These are phyloP conservation scores for Clarkia xantiana DNA, from an alignment of 345 rosid species.

Conservation along the genomic window DNA sequence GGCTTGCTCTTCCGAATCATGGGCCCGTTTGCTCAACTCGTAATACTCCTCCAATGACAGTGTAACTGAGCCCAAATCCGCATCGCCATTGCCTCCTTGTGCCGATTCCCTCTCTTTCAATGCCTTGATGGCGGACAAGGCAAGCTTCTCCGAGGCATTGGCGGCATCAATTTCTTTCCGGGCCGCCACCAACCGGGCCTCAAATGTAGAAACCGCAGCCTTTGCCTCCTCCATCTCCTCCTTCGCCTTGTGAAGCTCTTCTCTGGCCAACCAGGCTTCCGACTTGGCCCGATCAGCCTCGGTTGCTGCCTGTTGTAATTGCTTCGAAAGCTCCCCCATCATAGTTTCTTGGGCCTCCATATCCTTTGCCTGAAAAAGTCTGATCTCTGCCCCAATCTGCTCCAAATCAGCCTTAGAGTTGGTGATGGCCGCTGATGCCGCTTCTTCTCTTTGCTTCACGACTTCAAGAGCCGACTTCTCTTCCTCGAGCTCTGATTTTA, in stretches of 20 bases:
- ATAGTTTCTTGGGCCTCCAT: slow-evolving; percentile 51
- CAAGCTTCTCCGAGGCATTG: slow-evolving; percentile 72
- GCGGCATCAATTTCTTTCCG: slow-evolving; percentile 81
- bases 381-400: slow-evolving; percentile 38
- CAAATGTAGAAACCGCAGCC: slow-evolving; percentile 58
- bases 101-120: slow-evolving; percentile 69
- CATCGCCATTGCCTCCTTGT: slow-evolving; percentile 16
- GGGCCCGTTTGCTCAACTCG: slow-evolving; percentile 64
- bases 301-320: slow-evolving; percentile 53
- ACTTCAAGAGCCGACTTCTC: slow-evolving; percentile 46
- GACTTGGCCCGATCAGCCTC: slow-evolving; percentile 74
- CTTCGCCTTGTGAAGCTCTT: slow-evolving; percentile 56
- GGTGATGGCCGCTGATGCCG: slow-evolving; percentile 65
- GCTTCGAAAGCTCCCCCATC: slow-evolving; percentile 53
- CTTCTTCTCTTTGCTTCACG: slow-evolving; percentile 71
- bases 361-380: slow-evolving; percentile 44
- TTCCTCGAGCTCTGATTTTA: slow-evolving; percentile 51
- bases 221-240: slow-evolving; percentile 77
- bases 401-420: slow-evolving; percentile 71
- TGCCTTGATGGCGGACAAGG: slow-evolving; percentile 74
- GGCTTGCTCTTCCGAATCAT: slow-evolving; percentile 69
- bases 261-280: slow-evolving; percentile 47
- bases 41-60: slow-evolving; percentile 81
- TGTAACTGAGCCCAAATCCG: slow-evolving; percentile 35
- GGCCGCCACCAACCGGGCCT: slow-evolving; percentile 58